These are phyloP conservation scores for Phytopythium cucurbitacearum DNA, from an alignment of 352 stramenopile genomes.

Conservation along the genomic window DNA sequence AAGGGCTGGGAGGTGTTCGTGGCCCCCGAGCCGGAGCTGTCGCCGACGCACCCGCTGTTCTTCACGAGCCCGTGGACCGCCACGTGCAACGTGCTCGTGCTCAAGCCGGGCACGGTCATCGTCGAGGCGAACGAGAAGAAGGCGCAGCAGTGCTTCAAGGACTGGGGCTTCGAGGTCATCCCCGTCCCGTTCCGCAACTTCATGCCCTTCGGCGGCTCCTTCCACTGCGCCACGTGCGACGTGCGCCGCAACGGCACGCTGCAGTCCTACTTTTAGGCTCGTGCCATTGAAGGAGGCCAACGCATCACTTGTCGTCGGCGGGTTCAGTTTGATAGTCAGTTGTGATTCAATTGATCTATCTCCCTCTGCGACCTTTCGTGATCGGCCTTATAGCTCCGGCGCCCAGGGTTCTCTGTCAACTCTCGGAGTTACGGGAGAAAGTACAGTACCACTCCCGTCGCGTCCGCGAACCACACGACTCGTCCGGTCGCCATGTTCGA, in stretches of 20 bases:
- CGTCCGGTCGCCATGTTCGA: conserved; percentile 1
- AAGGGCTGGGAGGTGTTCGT: conserved; percentile 90
- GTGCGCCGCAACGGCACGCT: conserved; percentile 76
- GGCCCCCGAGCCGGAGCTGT: conserved; percentile 77
- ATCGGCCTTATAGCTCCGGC: too few relatives aligned
- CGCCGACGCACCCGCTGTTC: conserved; percentile 76
- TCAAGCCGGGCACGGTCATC: conserved; percentile 76
- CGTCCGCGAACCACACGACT: background rate
- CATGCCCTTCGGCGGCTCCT: conserved; percentile 87
- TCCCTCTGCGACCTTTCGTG: too few relatives aligned
- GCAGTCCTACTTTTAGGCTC: conserved; percentile 82
- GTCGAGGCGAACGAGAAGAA: conserved; percentile 84
- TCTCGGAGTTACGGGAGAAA: background rate
- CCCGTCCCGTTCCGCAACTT: conserved; percentile 89
- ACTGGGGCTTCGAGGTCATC: conserved; percentile 88
- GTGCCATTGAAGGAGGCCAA: background rate
- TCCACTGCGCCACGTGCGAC: conserved; percentile 88
- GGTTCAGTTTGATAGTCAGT: too few relatives aligned
- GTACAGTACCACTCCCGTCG: background rate
- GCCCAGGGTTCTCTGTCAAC: too few relatives aligned
- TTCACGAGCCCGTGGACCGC: conserved; percentile 90
- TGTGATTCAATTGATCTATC: too few relatives aligned
- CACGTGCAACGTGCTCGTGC: conserved; percentile 87
- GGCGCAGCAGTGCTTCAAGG: conserved; percentile 78
- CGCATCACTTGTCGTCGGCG: too few relatives aligned